These are phyloP conservation scores for Stephanodiscus minutulus DNA, from an alignment of 108 stramenopile species.

Conservation along the genomic window DNA sequence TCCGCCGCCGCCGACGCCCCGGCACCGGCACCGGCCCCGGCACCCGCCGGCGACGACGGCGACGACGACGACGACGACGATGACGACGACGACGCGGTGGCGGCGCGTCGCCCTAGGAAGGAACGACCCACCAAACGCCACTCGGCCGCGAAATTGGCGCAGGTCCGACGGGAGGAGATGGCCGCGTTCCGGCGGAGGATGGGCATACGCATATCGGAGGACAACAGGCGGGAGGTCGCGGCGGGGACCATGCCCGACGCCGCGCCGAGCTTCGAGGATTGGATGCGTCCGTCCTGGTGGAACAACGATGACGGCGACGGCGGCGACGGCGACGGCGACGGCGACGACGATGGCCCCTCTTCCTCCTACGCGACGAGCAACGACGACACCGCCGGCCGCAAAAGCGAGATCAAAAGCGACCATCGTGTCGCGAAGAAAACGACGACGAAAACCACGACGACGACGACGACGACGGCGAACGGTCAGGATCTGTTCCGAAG, in stretches of 20 bases:
- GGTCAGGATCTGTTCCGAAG: slow-evolving; percentile 41
- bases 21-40: slow-evolving; percentile 1
- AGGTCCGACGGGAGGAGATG: slow-evolving; percentile 78
- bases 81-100: not conserved
- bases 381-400: not conserved
- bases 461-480: not conserved
- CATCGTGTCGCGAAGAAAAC: not conserved
- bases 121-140: slow-evolving; percentile 62
- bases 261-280: slow-evolving; percentile 70
- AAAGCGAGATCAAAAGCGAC: not conserved
- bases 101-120: not conserved
- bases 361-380: no score
- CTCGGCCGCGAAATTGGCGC: slow-evolving; percentile 61
- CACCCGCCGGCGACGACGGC: slow-evolving; percentile 23
- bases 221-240: slow-evolving; percentile 60
- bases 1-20: slow-evolving; percentile 4
- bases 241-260: slow-evolving; percentile 67
- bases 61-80: slow-evolving; percentile 8
- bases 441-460: not conserved
- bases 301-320: slow-evolving; percentile 5
- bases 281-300: slow-evolving; percentile 77
- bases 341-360: no score
- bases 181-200: slow-evolving; percentile 85
- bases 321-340: not conserved
- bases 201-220: slow-evolving; percentile 68